These are phyloP conservation scores for Mucor saturninus DNA, from an alignment of 371 early-diverging fungal genomes.

Conservation along the genomic window DNA sequence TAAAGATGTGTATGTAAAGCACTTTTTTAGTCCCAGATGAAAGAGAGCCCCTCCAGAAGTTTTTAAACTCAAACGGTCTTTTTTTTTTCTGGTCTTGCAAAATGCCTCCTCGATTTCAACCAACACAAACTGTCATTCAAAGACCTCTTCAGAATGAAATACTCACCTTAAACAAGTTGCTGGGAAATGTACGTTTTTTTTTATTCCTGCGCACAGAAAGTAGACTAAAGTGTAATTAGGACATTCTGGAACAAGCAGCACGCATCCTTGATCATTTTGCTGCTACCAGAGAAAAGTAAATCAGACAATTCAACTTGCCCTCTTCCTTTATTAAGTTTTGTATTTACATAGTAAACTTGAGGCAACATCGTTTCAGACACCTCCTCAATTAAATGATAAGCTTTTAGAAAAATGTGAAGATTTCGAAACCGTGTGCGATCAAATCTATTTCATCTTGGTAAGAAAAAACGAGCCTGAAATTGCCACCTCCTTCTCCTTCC, in stretches of 20 bases:
- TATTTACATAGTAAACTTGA: conserved; percentile 28
- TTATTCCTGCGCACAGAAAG: conserved; percentile 23
- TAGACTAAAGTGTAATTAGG: conserved; percentile 26
- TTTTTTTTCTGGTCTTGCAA: conserved; percentile 3
- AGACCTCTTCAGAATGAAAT: conserved; percentile 49
- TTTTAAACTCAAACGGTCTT: too few relatives aligned
- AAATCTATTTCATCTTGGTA: conserved; percentile 49
- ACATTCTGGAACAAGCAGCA: conserved; percentile 49
- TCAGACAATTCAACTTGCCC: too few relatives aligned
- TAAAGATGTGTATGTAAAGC: too few relatives aligned
- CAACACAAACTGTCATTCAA: conserved; percentile 27
- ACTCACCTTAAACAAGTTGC: conserved; percentile 30
- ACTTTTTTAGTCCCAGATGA: too few relatives aligned
- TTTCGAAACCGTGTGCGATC: conserved; percentile 55
- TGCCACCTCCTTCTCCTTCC: too few relatives aligned
- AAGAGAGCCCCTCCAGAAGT: too few relatives aligned
- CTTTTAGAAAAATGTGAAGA: conserved; percentile 48
- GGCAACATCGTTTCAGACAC: conserved; percentile 18
- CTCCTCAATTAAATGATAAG: conserved; percentile 34
- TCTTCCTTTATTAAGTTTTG: not conserved
- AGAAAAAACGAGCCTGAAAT: not conserved
- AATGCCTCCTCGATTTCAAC: conserved; percentile 38
- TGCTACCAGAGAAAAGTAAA: conserved; percentile 35
- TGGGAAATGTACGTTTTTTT: conserved; percentile 11
- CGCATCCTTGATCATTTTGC: conserved; percentile 48